Base-by-base conservation (phyloP, 2,329 filamentous ascomycete species). In the Arthrinium puccinioides region DNA sequence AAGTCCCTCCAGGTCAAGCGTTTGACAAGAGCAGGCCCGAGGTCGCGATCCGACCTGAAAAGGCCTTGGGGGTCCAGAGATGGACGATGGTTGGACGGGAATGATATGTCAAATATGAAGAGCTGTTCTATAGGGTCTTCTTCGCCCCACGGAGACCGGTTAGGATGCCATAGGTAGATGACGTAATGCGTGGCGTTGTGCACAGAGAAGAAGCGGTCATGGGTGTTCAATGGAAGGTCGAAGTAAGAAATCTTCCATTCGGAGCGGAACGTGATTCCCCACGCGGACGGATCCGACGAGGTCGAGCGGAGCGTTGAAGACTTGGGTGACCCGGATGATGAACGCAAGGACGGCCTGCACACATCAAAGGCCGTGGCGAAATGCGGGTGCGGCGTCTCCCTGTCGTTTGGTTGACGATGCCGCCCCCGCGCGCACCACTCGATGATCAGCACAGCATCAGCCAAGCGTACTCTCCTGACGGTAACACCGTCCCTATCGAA, bases 181-280 rank as follows among this genome's bases (percentile, higher is more conserved):
- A 66, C 74, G 54, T 81, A 82, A 51, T 82, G 76, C 1, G 64
- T 74, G 11, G 62, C 50, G 32, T 64, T 79, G 51, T 82, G 78
- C 1, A 71, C 59, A 9, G 75, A 80, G 55, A 75, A 78, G 63
- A 80, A 79, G n/a, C 76, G 70, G 50, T 79, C 74, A 26, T 64
- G 59, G n/a, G 64, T 59, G 46, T 69, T 72, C 6, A 78, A 50
- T 1, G 74, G 67, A 33, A 79, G 60, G 9, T 74, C 75, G 2
- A 74, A 57, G 47, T 71, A 71, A 55, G 78, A 70, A 25, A 79
- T 71, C 48, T 74, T 74, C 72, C 72, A 82, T 51, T 81, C 74
- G 30, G 66, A 73, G 35, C 74, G 71, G 38, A 72, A 72, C 1
- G 53, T 55, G 36, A 76, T 57, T 3, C 46, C 50, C 68, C 69